phyloP scores from a whole-genome alignment of 495 filamentous ascomycete genomes.

The Aspergillus incahuasiensis region DNA sequence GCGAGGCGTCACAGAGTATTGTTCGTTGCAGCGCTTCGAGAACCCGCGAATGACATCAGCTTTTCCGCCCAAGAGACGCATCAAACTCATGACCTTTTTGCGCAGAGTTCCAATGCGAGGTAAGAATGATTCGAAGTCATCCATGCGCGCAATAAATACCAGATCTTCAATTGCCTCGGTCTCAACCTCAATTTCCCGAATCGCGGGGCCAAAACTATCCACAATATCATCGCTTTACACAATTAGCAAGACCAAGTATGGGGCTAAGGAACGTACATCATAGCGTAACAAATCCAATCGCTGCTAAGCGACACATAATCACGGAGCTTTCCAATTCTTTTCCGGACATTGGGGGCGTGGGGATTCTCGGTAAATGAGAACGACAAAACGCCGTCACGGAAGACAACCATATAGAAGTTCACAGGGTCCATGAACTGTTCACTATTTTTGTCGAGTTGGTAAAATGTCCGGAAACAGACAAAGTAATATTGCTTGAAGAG shows the following conservation, averaged over 20 bases:
- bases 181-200: constrained; percentile 77
- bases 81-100: constrained; percentile 89
- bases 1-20: constrained; percentile 87
- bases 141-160: constrained; percentile 82
- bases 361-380: constrained; percentile 84
- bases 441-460: constrained; percentile 67
- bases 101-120: constrained; percentile 84
- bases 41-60: constrained; percentile 97
- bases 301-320: constrained; percentile 89
- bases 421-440: constrained; percentile 83
- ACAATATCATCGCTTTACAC: constrained; percentile 82
- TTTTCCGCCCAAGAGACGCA: constrained; percentile 91
- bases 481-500: constrained; percentile 97
- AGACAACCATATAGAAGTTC: constrained; percentile 95
- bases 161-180: constrained; percentile 93
- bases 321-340: constrained; percentile 85
- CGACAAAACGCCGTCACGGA: constrained; percentile 89
- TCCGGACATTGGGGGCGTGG: constrained; percentile 82
- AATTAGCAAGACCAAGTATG: too few species aligned
- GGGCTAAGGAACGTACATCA: constrained; percentile 75
- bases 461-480: constrained; percentile 93
- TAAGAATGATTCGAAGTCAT: constrained; percentile 81
- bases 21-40: constrained; percentile 95
- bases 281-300: constrained; percentile 98
- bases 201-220: constrained; percentile 87